Conservation (phyloP, 2,329 filamentous ascomycete species). For the Coniochaeta sp. region DNA sequence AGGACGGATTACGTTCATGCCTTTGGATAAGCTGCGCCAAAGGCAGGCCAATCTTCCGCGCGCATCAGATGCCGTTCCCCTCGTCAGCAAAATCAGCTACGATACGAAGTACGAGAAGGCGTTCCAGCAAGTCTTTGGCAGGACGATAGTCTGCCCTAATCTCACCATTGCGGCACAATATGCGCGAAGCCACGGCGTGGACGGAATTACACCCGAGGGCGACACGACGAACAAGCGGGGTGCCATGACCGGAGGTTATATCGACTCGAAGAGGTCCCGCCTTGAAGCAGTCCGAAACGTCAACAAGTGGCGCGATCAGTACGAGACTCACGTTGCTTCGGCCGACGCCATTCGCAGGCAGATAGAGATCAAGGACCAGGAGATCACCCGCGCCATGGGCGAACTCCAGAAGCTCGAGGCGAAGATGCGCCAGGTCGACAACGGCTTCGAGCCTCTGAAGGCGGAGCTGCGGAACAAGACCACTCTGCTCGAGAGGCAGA, state of each 20-base stretch:
- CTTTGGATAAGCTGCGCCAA: slow-evolving; percentile 71
- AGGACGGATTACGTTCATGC: slow-evolving; percentile 91
- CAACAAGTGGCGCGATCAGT: slow-evolving; percentile 66
- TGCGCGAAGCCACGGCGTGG: slow-evolving; percentile 82
- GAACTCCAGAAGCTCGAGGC: slow-evolving; percentile 79
- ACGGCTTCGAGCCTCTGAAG: slow-evolving; percentile 72
- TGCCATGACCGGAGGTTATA: slow-evolving; percentile 89
- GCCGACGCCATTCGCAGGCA: slow-evolving; percentile 59
- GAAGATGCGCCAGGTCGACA: slow-evolving; percentile 67
- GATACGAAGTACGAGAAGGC: slow-evolving; percentile 73
- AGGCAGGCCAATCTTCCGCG: slow-evolving; percentile 71
- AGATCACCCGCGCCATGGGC: slow-evolving; percentile 80
- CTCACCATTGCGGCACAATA: slow-evolving; percentile 84
- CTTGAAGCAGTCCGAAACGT: slow-evolving; percentile 76
- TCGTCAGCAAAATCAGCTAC: slow-evolving; percentile 78
- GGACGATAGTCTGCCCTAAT: slow-evolving; percentile 88
- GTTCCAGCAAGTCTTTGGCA: slow-evolving; percentile 92
- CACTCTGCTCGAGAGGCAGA: slow-evolving; percentile 66
- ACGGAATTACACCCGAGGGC: slow-evolving; percentile 89
- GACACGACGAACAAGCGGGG: slow-evolving; percentile 93
- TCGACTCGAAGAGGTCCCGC: slow-evolving; percentile 78
- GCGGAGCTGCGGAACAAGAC: slow-evolving; percentile 70
- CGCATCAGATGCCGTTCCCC: slow-evolving; percentile 78
- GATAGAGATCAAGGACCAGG: slow-evolving; percentile 75
- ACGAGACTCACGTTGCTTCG: slow-evolving; percentile 58